Evolutionary conservation across 1,139 yeast species (phyloP).

Genomic region (Trichomonascaceae sp.): DNA sequence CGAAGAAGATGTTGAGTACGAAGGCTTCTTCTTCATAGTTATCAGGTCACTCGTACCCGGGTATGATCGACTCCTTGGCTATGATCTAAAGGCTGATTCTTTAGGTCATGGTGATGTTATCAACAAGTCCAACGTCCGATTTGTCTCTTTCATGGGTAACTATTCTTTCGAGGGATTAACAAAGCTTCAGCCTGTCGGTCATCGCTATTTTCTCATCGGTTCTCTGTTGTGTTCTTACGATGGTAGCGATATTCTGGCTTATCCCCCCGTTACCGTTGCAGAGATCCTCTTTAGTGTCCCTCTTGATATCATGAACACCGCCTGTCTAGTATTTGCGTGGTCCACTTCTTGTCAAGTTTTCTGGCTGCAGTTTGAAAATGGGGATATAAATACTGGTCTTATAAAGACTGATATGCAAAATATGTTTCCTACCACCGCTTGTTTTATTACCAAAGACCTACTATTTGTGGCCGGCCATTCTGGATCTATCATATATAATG

Average conservation of each 20-base stretch:
- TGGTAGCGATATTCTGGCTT: neutral
- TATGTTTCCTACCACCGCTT: neutral
- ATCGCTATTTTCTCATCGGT: neutral
- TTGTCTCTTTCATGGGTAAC: neutral
- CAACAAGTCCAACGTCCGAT: too few species aligned
- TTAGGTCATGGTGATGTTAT: neutral
- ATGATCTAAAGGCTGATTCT: too few species aligned
- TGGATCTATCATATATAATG: neutral
- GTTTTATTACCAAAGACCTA: neutral
- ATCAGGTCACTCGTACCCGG: neutral
- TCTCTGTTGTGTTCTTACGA: neutral
- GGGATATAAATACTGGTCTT: neutral
- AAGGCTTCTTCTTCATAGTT: neutral
- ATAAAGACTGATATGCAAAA: neutral
- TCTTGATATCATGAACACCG: neutral
- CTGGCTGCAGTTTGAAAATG: neutral
- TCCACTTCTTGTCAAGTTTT: neutral
- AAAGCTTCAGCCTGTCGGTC: neutral
- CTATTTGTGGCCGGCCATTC: conserved; percentile 6
- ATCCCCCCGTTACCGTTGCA: neutral
- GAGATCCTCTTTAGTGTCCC: neutral
- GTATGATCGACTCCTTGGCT: neutral
- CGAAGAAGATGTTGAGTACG: neutral
- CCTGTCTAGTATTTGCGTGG: conserved; percentile 2
- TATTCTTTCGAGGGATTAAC: neutral